These are phyloP conservation scores for Paraphoma sp. DNA, from an alignment of 2,329 filamentous ascomycete species.

Conservation along the genomic window DNA sequence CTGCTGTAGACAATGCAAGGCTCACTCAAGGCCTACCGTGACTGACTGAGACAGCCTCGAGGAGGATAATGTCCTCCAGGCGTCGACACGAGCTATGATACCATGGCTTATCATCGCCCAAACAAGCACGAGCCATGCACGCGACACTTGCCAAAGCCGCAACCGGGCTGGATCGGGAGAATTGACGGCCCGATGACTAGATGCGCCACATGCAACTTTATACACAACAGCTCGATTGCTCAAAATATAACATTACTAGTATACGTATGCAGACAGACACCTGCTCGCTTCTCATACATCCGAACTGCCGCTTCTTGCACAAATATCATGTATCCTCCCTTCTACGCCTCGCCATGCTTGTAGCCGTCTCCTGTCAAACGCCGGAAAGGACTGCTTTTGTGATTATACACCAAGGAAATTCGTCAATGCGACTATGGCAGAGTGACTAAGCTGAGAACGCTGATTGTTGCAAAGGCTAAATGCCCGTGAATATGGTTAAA, in stretches of 20 bases:
- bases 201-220: not conserved
- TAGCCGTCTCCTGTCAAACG: constrained; percentile 3
- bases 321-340: constrained; percentile 1
- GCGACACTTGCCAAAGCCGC: not conserved
- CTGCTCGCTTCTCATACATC: not conserved
- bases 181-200: not conserved
- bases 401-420: constrained; percentile 34
- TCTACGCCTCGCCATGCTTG: constrained; percentile 11
- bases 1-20: not conserved
- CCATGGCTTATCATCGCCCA: constrained; percentile 1
- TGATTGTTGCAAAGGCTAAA: constrained; percentile 2
- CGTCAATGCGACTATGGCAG: constrained; percentile 16
- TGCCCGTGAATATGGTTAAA: constrained; percentile 9
- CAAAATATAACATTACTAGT: constrained; percentile 11
- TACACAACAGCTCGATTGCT: no score
- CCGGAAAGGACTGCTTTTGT: constrained; percentile 20
- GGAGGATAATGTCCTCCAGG: constrained; percentile 11
- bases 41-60: constrained; percentile 12
- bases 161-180: not conserved
- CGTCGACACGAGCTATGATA: not conserved
- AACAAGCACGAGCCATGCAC: constrained; percentile 7
- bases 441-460: not conserved
- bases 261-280: not conserved
- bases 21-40: constrained; percentile 2
- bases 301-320: not conserved